Base-by-base conservation (phyloP, 768 basidiomycete species). In the Kwoniella sp. region DNA sequence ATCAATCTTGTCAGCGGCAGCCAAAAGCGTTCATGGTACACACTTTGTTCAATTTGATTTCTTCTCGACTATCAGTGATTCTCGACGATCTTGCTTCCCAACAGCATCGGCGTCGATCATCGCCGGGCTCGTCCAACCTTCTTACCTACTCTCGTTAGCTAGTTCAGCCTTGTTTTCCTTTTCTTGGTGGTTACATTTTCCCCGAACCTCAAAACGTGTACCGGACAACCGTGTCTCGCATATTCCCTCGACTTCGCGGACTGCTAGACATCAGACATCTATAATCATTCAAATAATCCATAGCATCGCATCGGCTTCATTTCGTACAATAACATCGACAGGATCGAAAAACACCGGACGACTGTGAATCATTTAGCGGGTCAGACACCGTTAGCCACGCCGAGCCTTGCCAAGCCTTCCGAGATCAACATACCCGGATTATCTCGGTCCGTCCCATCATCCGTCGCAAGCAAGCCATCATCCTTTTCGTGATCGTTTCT, bases 331-430 rank as follows among this genome's bases (percentile, higher is more conserved):
- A n/a, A n/a, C n/a, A n/a, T n/a, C n/a, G n/a, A n/a, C 41, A 45
- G 34, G 20, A 45, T 45, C 15, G 41, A 45, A 45, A 8, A 11
- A 45, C 41, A 45, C 41, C 41, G 41, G 41, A 45, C 41, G 41
- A 45, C 41, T 45, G 4, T 45, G 34, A 13, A 37, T 7, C 5
- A 13, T 13, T 11, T 11, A 45, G 41, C 41, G 20, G 11, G 11
- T 45, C 41, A 45, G 17, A 45, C 41, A 17, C 41, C 41, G 41
- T 8, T 20, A 45, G 8, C 15, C 17, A 45, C 41, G 41, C 41
- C 41, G 41, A 45, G 41, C 41, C 20, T 45, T 45, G 41, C 41
- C 41, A 45, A 45, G 41, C 41, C 41, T 45, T 20, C 41, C 41
- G 41, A 45, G 15, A 45, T 34, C 13, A 13, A 34, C 34, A 34